Evolutionary conservation across 2,329 filamentous ascomycete species (phyloP).

Genomic region (Ustulina deusta): DNA sequence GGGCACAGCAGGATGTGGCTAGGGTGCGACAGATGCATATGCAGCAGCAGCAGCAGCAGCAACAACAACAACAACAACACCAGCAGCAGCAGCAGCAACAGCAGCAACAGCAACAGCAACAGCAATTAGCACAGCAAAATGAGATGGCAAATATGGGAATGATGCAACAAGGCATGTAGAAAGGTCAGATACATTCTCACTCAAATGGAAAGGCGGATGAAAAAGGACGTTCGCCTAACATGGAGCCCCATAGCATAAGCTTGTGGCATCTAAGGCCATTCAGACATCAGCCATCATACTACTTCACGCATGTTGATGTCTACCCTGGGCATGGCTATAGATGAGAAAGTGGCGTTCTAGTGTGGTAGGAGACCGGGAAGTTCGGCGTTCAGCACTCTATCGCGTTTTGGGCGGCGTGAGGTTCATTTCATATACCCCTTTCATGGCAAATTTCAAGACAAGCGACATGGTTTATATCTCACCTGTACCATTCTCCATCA

Average conservation of each 20-base stretch:
- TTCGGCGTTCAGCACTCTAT: slow-evolving; percentile 21
- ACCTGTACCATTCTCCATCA: neutral
- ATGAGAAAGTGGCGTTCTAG: slow-evolving; percentile 9
- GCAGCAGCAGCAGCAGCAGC: slow-evolving; percentile 26
- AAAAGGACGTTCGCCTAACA: neutral
- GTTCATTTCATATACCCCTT: slow-evolving; percentile 36
- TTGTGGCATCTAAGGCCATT: neutral
- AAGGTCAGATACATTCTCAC: neutral
- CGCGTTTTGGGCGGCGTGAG: slow-evolving; percentile 18
- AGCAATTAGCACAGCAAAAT: slow-evolving; percentile 56
- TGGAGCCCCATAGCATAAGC: neutral
- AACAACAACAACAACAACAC: slow-evolving; percentile 30
- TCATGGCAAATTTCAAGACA: slow-evolving; percentile 12
- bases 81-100: slow-evolving; percentile 29
- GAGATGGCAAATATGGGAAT: slow-evolving; percentile 64
- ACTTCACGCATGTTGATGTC: neutral
- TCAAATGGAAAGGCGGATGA: neutral
- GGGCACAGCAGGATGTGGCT: slow-evolving; percentile 52
- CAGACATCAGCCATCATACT: neutral
- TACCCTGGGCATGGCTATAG: neutral
- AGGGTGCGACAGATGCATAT: slow-evolving; percentile 37
- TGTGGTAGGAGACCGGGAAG: neutral
- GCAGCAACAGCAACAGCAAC: slow-evolving; percentile 51
- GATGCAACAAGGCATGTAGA: slow-evolving; percentile 53
- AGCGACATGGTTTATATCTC: slow-evolving; percentile 16